phyloP scores from a whole-genome alignment of 176 grass and related monocot genomes.

The Rhynchospora breviuscula region DNA sequence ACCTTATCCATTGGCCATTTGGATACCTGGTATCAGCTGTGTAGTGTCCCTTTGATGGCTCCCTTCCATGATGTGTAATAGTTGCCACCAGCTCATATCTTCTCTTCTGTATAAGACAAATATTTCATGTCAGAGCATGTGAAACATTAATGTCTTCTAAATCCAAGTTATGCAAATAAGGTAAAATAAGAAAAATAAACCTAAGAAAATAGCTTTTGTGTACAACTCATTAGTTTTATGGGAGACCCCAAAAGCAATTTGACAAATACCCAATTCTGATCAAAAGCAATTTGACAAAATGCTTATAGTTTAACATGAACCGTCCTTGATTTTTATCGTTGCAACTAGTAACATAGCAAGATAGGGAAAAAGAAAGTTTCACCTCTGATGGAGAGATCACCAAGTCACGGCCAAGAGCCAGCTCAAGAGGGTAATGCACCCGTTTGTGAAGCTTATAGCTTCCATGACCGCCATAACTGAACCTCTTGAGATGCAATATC shows the following conservation, averaged over 20 bases:
- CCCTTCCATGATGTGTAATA: slow-evolving; percentile 74
- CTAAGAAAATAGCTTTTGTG: not conserved
- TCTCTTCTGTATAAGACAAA: slow-evolving; percentile 43
- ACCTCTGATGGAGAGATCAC: slow-evolving; percentile 44
- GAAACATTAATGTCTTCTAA: not conserved
- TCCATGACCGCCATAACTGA: slow-evolving; percentile 72
- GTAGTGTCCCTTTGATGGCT: slow-evolving; percentile 70
- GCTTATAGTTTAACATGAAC: not conserved
- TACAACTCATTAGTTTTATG: not conserved
- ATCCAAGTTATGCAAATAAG: not conserved
- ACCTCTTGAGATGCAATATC: slow-evolving; percentile 95
- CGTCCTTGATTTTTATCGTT: not conserved
- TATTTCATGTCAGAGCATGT: not conserved
- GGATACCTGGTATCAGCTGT: slow-evolving; percentile 63
- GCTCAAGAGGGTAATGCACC: slow-evolving; percentile 53
- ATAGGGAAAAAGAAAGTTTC: not conserved
- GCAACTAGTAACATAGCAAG: not conserved
- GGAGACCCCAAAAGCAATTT: not conserved
- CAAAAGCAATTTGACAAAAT: not conserved
- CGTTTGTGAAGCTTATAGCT: slow-evolving; percentile 73
- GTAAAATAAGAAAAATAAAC: not conserved
- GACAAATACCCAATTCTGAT: not conserved
- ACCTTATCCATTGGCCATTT: slow-evolving; percentile 60
- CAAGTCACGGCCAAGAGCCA: slow-evolving; percentile 63
- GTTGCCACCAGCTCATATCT: slow-evolving; percentile 85